phyloP scores from a whole-genome alignment of 2,329 filamentous ascomycete species.

The Aspergillus aculeatinus region DNA sequence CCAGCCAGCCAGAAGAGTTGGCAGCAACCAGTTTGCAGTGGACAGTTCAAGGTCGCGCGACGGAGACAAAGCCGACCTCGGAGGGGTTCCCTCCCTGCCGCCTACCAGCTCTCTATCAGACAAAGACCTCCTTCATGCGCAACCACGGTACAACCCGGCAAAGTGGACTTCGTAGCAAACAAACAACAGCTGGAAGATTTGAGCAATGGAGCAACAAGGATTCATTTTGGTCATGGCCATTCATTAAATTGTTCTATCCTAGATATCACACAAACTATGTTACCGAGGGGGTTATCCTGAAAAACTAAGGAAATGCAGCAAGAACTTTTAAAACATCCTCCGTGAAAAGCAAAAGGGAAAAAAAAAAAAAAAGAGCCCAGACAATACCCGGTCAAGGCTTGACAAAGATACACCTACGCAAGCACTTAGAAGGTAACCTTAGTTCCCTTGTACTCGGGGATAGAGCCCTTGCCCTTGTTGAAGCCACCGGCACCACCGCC shows the following conservation, averaged over 20 bases:
- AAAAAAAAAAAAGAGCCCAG: not conserved
- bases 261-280: conserved; percentile 1
- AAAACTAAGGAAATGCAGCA: not conserved
- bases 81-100: not conserved
- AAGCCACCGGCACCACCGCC: conserved; percentile 45
- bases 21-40: no score
- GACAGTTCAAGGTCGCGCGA: not conserved
- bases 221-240: conserved; percentile 8
- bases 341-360: not conserved
- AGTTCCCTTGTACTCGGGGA: conserved; percentile 71
- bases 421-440: conserved; percentile 67
- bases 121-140: not conserved
- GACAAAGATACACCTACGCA: not conserved
- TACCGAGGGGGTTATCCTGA: not conserved
- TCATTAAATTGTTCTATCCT: conserved; percentile 7
- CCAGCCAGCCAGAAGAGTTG: no score
- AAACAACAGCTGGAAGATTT: no score
- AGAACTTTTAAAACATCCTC: not conserved
- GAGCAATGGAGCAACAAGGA: not conserved
- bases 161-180: no score
- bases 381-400: not conserved
- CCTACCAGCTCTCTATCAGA: not conserved
- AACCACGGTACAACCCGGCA: not conserved
- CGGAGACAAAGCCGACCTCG: not conserved
- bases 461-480: conserved; percentile 53